Evolutionary conservation across 1,284 basidiomycete genomes (phyloP).

Genomic region (Phylloboletellus chloephorus): DNA sequence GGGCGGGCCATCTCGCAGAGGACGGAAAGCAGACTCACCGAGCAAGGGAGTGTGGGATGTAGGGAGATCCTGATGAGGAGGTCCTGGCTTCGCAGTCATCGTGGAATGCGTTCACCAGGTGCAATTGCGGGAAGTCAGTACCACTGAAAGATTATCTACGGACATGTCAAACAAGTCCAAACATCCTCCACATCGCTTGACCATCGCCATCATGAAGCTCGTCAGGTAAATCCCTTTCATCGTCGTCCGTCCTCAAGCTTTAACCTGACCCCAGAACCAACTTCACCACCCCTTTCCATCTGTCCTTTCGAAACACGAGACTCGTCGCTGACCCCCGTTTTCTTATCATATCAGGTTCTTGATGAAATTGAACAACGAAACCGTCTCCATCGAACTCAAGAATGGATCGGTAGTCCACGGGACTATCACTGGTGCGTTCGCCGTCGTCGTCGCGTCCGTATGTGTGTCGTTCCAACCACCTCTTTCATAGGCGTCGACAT

Average conservation of each 20-base stretch:
- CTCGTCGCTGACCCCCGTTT: constrained; percentile 17
- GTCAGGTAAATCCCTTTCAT: constrained; percentile 37
- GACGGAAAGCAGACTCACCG: constrained; percentile 9
- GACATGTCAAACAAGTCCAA: constrained; percentile 25
- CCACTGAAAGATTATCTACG: too few species aligned
- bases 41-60: constrained; percentile 22
- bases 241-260: constrained; percentile 4
- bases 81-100: constrained; percentile 14
- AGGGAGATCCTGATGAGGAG: neutral
- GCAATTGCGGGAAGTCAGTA: too few species aligned
- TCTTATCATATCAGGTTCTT: constrained; percentile 64
- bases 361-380: constrained; percentile 99
- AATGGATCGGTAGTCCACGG: constrained; percentile 95
- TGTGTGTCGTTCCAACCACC: neutral
- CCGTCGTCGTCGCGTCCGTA: neutral
- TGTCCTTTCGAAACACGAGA: constrained; percentile 5
- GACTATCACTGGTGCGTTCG: constrained; percentile 84
- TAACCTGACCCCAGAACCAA: constrained; percentile 13
- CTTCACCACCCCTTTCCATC: constrained; percentile 4
- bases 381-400: constrained; percentile 97
- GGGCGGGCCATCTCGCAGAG: neutral
- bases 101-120: neutral
- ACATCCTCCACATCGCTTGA: constrained; percentile 23
- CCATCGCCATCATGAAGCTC: constrained; percentile 44
- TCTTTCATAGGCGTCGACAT: constrained; percentile 76